Percentiles rank a stretch among this genome's conserved stretches.
phyloP scores from a whole-genome alignment of 495 filamentous ascomycete species.

The Neurospora sp. region DNA sequence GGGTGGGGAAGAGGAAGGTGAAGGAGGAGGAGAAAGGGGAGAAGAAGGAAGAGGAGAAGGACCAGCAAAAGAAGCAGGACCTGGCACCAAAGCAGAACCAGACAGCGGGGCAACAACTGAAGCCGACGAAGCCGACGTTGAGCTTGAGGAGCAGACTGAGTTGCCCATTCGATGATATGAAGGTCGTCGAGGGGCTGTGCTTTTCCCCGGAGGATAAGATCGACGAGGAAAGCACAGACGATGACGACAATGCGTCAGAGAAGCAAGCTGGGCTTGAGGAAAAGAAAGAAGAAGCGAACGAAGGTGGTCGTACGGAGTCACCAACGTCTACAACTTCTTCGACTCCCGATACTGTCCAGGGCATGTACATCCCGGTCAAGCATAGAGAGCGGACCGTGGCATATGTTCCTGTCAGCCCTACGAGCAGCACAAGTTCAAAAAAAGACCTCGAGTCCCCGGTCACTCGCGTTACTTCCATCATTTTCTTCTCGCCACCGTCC shows the following conservation, averaged over 20 bases:
- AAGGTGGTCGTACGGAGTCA: background rate
- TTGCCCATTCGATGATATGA: background rate
- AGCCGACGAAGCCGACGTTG: background rate
- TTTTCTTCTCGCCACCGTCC: background rate
- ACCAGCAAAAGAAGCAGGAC: background rate
- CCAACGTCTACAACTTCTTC: background rate
- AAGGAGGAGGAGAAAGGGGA: background rate
- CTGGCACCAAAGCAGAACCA: background rate
- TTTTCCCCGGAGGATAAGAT: background rate
- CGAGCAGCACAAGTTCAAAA: background rate
- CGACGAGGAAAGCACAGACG: background rate
- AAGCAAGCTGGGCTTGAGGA: background rate
- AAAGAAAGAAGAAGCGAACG: background rate
- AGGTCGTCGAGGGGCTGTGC: background rate
- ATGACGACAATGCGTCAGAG: background rate
- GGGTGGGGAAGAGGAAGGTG: background rate
- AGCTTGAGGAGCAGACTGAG: background rate
- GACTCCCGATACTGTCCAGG: background rate
- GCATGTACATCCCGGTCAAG: background rate
- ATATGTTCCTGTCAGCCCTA: background rate
- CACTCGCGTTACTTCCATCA: background rate
- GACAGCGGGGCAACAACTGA: background rate
- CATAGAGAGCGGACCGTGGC: background rate
- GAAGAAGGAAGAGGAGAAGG: background rate
- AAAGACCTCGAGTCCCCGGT: background rate